Base-by-base conservation (phyloP, 2,329 filamentous ascomycete species). In the Apiospora sp. region DNA sequence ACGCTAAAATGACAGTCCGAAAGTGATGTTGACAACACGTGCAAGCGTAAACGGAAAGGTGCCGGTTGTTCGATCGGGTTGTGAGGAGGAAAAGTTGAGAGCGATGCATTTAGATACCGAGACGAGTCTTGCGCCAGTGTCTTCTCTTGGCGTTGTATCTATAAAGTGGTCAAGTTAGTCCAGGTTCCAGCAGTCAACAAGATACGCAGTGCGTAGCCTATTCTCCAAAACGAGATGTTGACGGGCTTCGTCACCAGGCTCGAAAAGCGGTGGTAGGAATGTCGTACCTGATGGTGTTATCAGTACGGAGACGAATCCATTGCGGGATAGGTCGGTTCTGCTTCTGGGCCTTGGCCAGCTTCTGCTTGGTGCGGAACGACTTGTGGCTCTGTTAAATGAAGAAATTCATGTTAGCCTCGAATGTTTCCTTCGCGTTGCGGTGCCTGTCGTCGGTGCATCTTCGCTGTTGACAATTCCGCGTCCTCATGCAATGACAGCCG, bases 141-240 rank as follows among this genome's bases (percentile, higher is more conserved):
- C 96, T 94, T 88, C 96, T 91, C 94, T 99, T 99, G 83, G 96
- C 95, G 91, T 99, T 99, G 93, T 99, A 99, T 90, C 96, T 99
- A 85, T 81, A 67, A 68, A 22, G 8, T 16, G 19, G 67, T 64
- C 72, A 41, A 14, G 74, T 78, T 71, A 78, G 75, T 71, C 43
- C 73, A 41, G 41, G 64, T n/a, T 48, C 71, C 49, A 6, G 19
- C 43, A 24, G 34, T 41, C 16, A 19, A 6, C 13, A 24, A 54
- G 4, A 48, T 37, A 14, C 5, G 54, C 7, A 19, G 10, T 8
- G 27, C 54, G 22, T 22, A 4, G 43, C 43, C n/a, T 24, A 24
- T 12, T 44, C 24, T 34, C 14, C 3, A 19, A 24, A 37, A 22
- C 24, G 24, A 12, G 16, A 44, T 7, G 30, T 16, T 24, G 19